These are phyloP conservation scores for Fragaria ananassa DNA, from an alignment of 306 rosid genomes.

Conservation along the genomic window DNA sequence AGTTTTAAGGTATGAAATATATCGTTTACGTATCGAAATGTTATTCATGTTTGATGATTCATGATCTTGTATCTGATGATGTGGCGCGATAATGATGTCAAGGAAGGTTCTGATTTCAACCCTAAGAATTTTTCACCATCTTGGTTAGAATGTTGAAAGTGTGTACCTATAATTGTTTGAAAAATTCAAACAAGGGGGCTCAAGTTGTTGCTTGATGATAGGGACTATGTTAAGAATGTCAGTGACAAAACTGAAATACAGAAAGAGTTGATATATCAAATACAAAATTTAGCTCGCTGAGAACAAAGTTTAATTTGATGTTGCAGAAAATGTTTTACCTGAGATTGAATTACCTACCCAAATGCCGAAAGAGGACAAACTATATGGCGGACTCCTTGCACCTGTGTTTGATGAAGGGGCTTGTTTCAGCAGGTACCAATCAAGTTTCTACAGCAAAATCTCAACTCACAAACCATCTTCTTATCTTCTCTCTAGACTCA, in stretches of 20 bases:
- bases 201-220: neutral
- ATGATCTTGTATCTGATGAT: neutral
- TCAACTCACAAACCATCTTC: slow-evolving; percentile 48
- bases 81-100: neutral
- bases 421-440: slow-evolving; percentile 64
- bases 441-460: slow-evolving; percentile 37
- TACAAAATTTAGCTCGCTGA: neutral
- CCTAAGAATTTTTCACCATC: neutral
- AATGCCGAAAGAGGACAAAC: slow-evolving; percentile 32
- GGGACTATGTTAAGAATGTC: neutral
- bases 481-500: slow-evolving; percentile 52
- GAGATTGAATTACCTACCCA: slow-evolving; percentile 12
- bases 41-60: neutral
- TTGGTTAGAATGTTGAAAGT: neutral
- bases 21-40: neutral
- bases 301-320: neutral
- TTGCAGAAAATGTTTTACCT: slow-evolving; percentile 32
- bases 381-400: slow-evolving; percentile 51
- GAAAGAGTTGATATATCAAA: neutral
- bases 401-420: slow-evolving; percentile 55
- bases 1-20: neutral
- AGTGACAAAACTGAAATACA: neutral
- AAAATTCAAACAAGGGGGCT: neutral
- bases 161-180: neutral
- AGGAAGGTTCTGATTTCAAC: neutral